Base-by-base conservation (phyloP, 805 yeast genomes). In the Hemisphaericaspora nanyangensis region DNA sequence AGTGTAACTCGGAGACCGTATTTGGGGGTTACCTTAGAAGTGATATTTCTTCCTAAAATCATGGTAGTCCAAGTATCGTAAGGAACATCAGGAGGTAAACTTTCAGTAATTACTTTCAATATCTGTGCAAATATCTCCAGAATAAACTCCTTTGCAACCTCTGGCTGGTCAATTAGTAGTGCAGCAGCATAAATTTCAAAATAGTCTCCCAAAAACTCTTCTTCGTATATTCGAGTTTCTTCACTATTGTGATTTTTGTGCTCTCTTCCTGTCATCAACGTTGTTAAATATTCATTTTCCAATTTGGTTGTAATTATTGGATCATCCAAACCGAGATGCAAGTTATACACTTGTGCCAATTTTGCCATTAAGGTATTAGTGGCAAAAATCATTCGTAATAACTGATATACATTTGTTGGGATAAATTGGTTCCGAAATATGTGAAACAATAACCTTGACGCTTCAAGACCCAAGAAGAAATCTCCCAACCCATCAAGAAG, bases 181-280 rank as follows among this genome's bases (percentile, higher is more conserved):
- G 70, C 67, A n/a, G 70, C 72, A n/a, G 64, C 61, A 34, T 67
- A 67, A 36, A 60, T 61, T 43, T 67, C 72, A 41, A 67, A 67
- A 46, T 60, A 67, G 42, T 67, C 72, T 1, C 65, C 72, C 25
- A 66, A 51, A 43, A 65, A 64, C 40, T 67, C 72, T 38, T 65
- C 69, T 46, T 67, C 71, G 42, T 64, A 65, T 26, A 54, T 43
- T 24, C 54, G 42, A 1, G 46, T 43, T 18, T 50, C 51, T 3
- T 45, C 45, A n/a, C 35, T 45, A 24, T 46, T 43, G 27, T 29
- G n/a, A 25, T 39, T 35, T 6, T 26, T 16, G 7, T 31, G 33
- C 7, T 28, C 37, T 20, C 38, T 43, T 43, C 56, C 52, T 2
- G 37, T 34, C 15, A 40, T 35, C 29, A 55, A 43, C 37, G 47